Conservation (phyloP, 1,139 yeast species). For the Keqinozyma sinolaborantium region DNA sequence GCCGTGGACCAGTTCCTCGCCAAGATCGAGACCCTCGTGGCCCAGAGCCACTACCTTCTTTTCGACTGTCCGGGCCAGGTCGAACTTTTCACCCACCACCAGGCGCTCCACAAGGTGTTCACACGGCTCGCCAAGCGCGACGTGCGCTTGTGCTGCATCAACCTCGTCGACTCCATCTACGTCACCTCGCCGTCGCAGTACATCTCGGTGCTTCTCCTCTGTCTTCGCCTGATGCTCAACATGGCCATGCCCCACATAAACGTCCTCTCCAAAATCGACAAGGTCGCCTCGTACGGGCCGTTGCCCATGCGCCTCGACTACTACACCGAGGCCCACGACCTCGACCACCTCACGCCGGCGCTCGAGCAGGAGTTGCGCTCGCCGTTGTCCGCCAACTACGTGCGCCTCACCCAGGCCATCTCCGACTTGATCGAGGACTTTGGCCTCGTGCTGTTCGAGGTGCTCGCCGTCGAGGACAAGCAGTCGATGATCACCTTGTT, state of each 20-base stretch:
- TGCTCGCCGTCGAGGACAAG: slow-evolving; percentile 86
- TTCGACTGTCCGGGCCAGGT: slow-evolving; percentile 78
- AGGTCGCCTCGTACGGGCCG: slow-evolving; percentile 56
- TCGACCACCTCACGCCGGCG: slow-evolving; percentile 63
- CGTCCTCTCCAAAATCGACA: slow-evolving; percentile 80
- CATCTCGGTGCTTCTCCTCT: slow-evolving; percentile 74
- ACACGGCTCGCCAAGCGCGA: slow-evolving; percentile 43
- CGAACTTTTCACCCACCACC: slow-evolving; percentile 46
- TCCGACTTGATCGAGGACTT: slow-evolving; percentile 86
- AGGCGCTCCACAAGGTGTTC: slow-evolving; percentile 35
- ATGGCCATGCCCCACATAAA: slow-evolving; percentile 44
- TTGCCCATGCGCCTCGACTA: slow-evolving; percentile 75
- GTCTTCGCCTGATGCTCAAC: slow-evolving; percentile 63
- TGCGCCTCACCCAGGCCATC: slow-evolving; percentile 70
- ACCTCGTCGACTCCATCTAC: slow-evolving; percentile 81
- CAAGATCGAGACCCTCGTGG: slow-evolving; percentile 52
- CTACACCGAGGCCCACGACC: slow-evolving; percentile 90
- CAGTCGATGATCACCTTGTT: slow-evolving; percentile 83
- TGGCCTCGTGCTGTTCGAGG: slow-evolving; percentile 85
- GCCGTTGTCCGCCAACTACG: slow-evolving; percentile 58
- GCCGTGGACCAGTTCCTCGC: slow-evolving; percentile 56
- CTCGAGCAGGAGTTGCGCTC: slow-evolving; percentile 63
- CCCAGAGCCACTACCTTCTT: slow-evolving; percentile 65
- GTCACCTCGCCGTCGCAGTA: slow-evolving; percentile 88
- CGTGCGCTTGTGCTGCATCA: slow-evolving; percentile 79